Evolutionary conservation across 2,329 filamentous ascomycete genomes (phyloP).

Genomic region (Aspergillus tamarii): DNA sequence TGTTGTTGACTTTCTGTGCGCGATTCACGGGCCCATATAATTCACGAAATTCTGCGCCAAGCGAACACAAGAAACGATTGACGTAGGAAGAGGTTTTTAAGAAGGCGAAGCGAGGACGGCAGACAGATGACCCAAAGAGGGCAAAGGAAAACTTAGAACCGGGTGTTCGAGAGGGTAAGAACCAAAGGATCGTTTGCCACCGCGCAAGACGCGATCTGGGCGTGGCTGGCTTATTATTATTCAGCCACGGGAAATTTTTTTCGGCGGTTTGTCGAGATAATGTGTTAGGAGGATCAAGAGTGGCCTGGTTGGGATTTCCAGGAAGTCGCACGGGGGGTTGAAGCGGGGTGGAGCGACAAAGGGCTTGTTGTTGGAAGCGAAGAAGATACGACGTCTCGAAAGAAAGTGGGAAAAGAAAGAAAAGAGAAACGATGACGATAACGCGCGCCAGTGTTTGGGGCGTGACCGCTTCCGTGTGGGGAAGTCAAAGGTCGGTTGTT

Average conservation of each 20-base stretch:
- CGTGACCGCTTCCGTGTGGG: conserved; percentile 28
- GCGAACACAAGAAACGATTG: background rate
- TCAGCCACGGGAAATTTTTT: conserved; percentile 21
- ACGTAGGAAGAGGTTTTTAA: background rate
- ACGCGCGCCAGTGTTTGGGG: conserved; percentile 16
- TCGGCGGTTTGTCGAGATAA: too few relatives aligned
- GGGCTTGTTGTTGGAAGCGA: conserved; percentile 1
- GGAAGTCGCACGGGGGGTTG: background rate
- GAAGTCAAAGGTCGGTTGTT: conserved; percentile 11
- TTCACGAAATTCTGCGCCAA: background rate
- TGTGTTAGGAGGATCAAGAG: background rate
- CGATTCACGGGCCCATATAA: background rate
- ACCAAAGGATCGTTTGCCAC: conserved; percentile 40
- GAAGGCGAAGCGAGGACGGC: conserved; percentile 10
- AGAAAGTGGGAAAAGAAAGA: conserved; percentile 8
- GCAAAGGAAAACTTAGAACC: conserved; percentile 16
- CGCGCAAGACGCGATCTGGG: conserved; percentile 27
- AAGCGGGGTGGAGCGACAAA: background rate
- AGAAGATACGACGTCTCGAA: background rate
- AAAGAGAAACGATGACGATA: conserved; percentile 17
- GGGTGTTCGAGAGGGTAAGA: conserved; percentile 29
- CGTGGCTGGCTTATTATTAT: conserved; percentile 18
- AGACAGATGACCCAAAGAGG: conserved; percentile 20
- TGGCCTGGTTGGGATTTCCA: background rate
- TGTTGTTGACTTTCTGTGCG: background rate